Conservation (phyloP, 1,284 basidiomycete species). For the Apiotrichum porosum region DNA sequence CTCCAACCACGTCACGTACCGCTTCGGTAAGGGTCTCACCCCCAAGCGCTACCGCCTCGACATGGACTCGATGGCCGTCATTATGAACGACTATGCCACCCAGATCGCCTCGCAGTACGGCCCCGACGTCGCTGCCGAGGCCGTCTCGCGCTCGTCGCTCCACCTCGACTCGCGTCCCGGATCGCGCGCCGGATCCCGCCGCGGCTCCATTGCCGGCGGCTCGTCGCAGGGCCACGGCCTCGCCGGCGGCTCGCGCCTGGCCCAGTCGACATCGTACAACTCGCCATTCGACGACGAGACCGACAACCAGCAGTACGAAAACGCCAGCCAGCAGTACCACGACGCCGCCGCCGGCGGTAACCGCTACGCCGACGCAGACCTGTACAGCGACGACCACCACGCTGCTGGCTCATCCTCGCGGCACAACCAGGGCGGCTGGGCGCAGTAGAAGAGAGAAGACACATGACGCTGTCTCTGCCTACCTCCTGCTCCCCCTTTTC, state of each 20-base stretch:
- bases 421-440: too few species aligned
- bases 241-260: background rate
- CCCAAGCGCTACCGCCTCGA: slow-evolving; percentile 65
- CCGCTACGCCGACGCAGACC: too few species aligned
- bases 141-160: slow-evolving; percentile 37
- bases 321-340: slow-evolving; percentile 1
- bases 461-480: too few species aligned
- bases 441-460: too few species aligned
- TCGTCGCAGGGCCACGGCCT: slow-evolving; percentile 4
- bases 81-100: slow-evolving; percentile 66
- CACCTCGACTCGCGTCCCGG: slow-evolving; percentile 23
- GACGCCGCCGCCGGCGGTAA: too few species aligned
- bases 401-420: too few species aligned
- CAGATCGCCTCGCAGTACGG: slow-evolving; percentile 49
- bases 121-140: slow-evolving; percentile 40
- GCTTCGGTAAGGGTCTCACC: slow-evolving; percentile 72
- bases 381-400: too few species aligned
- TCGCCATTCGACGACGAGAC: slow-evolving; percentile 15
- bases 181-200: slow-evolving; percentile 12
- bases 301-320: background rate
- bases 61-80: slow-evolving; percentile 61
- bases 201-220: slow-evolving; percentile 7
- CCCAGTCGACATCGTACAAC: slow-evolving; percentile 2
- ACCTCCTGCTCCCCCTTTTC: too few species aligned
- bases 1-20: slow-evolving; percentile 67